phyloP scores from a whole-genome alignment of 73 alveolate species.

The Halteria grandinella region DNA sequence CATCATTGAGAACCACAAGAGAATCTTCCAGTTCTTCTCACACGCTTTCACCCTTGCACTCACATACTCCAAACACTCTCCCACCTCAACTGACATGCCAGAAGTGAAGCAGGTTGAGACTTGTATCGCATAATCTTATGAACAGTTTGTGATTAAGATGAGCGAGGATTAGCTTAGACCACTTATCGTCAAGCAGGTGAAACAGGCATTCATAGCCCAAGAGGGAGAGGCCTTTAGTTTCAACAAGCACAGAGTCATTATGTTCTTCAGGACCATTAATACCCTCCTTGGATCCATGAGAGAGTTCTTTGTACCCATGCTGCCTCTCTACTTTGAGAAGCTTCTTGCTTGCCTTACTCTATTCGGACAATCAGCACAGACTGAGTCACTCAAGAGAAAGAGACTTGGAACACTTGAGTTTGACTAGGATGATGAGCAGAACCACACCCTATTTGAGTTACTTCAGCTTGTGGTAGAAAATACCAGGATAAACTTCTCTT shows the following conservation, averaged over 20 bases:
- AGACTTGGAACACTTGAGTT: too few relatives aligned
- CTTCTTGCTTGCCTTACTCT: too few relatives aligned
- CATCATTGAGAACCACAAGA: slow-evolving; percentile 36
- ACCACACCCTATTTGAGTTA: too few relatives aligned
- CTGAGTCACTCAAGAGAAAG: too few relatives aligned
- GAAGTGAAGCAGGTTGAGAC: slow-evolving; percentile 3
- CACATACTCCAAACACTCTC: not conserved
- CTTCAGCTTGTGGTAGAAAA: too few relatives aligned
- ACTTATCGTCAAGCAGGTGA: slow-evolving; percentile 48
- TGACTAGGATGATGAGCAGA: too few relatives aligned
- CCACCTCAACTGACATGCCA: not conserved
- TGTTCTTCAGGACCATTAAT: slow-evolving; percentile 18
- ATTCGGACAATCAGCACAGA: too few relatives aligned
- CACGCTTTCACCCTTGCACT: slow-evolving; percentile 10
- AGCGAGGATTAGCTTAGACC: slow-evolving; percentile 66
- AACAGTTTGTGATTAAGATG: slow-evolving; percentile 55
- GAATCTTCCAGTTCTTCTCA: slow-evolving; percentile 47
- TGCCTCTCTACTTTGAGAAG: slow-evolving; percentile 18
- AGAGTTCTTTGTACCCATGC: slow-evolving; percentile 43
- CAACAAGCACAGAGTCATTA: slow-evolving; percentile 21
- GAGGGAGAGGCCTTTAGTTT: not conserved
- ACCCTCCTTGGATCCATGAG: not conserved
- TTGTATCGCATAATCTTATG: slow-evolving; percentile 11
- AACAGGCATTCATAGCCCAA: slow-evolving; percentile 57
- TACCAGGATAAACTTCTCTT: too few relatives aligned